Evolutionary conservation across 2,329 filamentous ascomycete genomes (phyloP).

Genomic region (Celoporthe dispersa): DNA sequence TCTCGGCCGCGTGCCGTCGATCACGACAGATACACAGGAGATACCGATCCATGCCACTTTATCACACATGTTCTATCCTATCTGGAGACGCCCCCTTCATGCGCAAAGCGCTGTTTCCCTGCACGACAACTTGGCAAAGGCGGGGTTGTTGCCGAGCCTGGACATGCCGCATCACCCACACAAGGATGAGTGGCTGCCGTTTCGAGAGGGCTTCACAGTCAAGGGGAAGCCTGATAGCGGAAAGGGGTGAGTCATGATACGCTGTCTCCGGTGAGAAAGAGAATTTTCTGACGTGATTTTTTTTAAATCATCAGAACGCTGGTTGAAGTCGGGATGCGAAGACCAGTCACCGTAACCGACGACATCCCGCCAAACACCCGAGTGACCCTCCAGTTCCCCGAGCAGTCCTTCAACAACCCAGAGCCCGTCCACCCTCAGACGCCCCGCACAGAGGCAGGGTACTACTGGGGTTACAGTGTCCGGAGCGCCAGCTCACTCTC

Average conservation of each 20-base stretch:
- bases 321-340: conserved; percentile 62
- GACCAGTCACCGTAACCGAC: conserved; percentile 59
- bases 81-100: conserved; percentile 83
- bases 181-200: conserved; percentile 76
- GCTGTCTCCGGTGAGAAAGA: not conserved
- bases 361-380: conserved; percentile 72
- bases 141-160: conserved; percentile 74
- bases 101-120: conserved; percentile 76
- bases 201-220: conserved; percentile 76
- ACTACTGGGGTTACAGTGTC: conserved; percentile 84
- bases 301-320: conserved; percentile 48
- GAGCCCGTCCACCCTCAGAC: conserved; percentile 69
- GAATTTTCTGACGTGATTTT: not conserved
- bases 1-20: conserved; percentile 54
- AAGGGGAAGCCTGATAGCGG: conserved; percentile 47
- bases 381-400: conserved; percentile 71
- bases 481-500: conserved; percentile 70
- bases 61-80: conserved; percentile 79
- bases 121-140: conserved; percentile 76
- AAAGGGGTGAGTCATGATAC: conserved; percentile 37
- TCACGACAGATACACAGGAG: conserved; percentile 65
- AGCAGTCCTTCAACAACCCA: conserved; percentile 49
- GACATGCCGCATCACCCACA: conserved; percentile 87
- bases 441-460: conserved; percentile 76
- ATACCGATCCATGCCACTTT: conserved; percentile 78